Percentiles rank a stretch among this genome's conserved stretches.
phyloP scores from a whole-genome alignment of 192 early-diverging fungal genomes.

The Gigaspora rosea region DNA sequence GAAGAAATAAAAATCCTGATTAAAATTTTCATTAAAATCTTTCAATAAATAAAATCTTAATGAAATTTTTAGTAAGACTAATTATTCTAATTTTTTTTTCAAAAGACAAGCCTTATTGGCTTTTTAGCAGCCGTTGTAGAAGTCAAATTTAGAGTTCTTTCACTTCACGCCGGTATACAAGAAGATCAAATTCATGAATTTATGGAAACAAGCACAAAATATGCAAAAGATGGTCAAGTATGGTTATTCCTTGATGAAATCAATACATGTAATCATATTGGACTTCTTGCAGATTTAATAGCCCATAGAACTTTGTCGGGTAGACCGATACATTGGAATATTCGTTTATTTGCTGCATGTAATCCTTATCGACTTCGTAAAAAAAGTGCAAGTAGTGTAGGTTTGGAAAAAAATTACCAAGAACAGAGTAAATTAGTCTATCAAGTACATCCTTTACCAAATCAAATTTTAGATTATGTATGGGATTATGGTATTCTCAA shows the following conservation, averaged over 20 bases:
- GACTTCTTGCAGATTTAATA: too few relatives aligned
- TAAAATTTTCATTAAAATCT: too few relatives aligned
- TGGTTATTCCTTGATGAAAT: too few relatives aligned
- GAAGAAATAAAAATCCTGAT: too few relatives aligned
- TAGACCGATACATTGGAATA: slow-evolving; percentile 23
- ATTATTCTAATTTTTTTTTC: background rate
- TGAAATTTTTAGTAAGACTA: too few relatives aligned
- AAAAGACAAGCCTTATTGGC: slow-evolving; percentile 28
- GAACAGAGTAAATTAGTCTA: slow-evolving; percentile 29
- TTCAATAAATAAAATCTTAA: too few relatives aligned
- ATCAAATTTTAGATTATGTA: slow-evolving; percentile 29
- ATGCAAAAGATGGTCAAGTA: background rate
- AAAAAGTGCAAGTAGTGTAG: slow-evolving; percentile 16
- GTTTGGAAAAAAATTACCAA: background rate
- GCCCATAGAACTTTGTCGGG: too few relatives aligned
- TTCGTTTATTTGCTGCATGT: slow-evolving; percentile 30
- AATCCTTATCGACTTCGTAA: slow-evolving; percentile 32
- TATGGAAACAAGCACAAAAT: background rate
- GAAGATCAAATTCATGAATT: slow-evolving; percentile 21
- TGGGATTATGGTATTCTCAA: slow-evolving; percentile 32
- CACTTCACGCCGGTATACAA: slow-evolving; percentile 21
- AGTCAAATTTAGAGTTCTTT: slow-evolving; percentile 5
- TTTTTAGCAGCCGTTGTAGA: slow-evolving; percentile 24
- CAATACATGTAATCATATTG: too few relatives aligned
- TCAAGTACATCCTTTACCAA: slow-evolving; percentile 28